Evolutionary conservation across 306 rosid genomes (phyloP), one percentile per base, ranked within the genome.

Genomic region (Rubus parviflorus): DNA sequence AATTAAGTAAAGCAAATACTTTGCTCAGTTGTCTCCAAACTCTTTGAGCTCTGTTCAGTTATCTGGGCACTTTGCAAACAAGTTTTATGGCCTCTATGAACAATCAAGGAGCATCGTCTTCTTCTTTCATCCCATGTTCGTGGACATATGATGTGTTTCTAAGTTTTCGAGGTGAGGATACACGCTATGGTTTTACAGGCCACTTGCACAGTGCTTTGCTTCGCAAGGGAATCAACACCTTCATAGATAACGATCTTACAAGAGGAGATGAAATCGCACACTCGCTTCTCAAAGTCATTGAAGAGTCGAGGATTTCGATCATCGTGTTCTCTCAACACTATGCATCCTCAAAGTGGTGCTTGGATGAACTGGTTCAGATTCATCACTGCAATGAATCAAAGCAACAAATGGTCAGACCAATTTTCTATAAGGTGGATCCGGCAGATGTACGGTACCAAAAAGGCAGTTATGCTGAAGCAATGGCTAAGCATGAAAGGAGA

Each of bases 321-420:
- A 48, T 48, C 53, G 15, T 48, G 15, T 48, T 48, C 53, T 48
- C 53, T 13, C 14, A 48, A 13, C 8, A 48, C 53, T 48, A 48
- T 13, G 53, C 53, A 4, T 48, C 53, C 16, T 48, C 53, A 48
- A 48, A 48, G 53, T 48, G 53, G 53, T 48, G 53, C 17, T 48
- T 48, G 53, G 53, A 48, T 48, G 53, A 48, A 48, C 19, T 48
- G 16, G 4, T 0, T 10, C 16, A 48, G 14, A 48, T 48, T 48
- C 53, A 10, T 48, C 53, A 13, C 19, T 61, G 67, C 13, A 13
- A 14, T 12, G 67, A 30, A 6, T 25, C 45, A 0, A 58, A 41
- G 68, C 68, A 19, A 10, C 77, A 73, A 45, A 73, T n/a, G 15
- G 70, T 74, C 7, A 43, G 60, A 8, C 77, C 77, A 8, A 8